Conservation (phyloP, 2,329 filamentous ascomycete genomes). For the Hypoxylon sp. region DNA sequence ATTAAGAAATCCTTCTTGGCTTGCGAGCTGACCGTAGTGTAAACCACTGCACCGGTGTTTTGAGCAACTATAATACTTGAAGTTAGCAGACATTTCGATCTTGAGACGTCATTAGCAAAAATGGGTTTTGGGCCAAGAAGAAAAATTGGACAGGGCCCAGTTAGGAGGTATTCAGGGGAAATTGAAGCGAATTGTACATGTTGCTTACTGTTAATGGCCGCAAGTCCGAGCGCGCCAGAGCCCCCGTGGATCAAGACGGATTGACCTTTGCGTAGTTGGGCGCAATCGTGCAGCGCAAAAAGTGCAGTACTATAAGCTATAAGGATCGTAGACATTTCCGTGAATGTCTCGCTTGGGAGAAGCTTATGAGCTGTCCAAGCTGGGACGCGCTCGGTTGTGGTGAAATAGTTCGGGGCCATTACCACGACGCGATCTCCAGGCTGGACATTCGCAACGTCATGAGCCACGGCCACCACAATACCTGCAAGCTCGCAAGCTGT, state of each 20-base stretch:
- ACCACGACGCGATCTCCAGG: conserved; percentile 50
- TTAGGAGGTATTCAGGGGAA: too few species aligned
- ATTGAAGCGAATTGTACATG: too few species aligned
- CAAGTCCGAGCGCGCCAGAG: conserved; percentile 54
- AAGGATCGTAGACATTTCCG: conserved; percentile 41
- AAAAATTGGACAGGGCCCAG: too few species aligned
- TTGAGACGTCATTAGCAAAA: too few species aligned
- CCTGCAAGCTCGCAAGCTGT: conserved; percentile 49
- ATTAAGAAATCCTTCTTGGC: conserved; percentile 46
- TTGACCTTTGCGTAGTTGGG: conserved; percentile 47
- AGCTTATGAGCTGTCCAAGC: conserved; percentile 46
- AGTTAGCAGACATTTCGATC: too few species aligned
- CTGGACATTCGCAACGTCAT: conserved; percentile 23
- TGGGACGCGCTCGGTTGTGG: conserved; percentile 48
- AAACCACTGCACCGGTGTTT: conserved; percentile 52
- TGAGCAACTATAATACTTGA: too few species aligned
- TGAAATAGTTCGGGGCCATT: conserved; percentile 44
- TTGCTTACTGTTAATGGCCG: conserved; percentile 53
- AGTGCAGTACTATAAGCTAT: conserved; percentile 52
- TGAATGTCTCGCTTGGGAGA: conserved; percentile 38
- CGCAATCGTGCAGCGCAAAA: conserved; percentile 51
- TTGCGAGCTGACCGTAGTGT: conserved; percentile 47
- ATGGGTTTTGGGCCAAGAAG: too few species aligned
- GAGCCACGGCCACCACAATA: conserved; percentile 45
- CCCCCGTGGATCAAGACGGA: conserved; percentile 55